phyloP scores from a whole-genome alignment of 768 basidiomycete genomes.

The Mycena vulgaris region DNA sequence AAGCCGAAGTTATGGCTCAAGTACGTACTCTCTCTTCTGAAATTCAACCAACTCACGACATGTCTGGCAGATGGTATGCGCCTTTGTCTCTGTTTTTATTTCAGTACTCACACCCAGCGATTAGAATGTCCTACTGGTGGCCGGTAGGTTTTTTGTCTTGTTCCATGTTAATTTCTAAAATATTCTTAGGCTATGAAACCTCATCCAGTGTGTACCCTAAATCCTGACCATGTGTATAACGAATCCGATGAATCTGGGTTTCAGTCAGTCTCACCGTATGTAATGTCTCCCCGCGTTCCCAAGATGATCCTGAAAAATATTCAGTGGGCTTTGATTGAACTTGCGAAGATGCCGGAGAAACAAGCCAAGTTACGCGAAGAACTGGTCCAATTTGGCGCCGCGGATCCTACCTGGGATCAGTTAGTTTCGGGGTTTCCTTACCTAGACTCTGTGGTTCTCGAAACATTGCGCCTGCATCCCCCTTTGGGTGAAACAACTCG shows the following conservation, averaged over 20 bases:
- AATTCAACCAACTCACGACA: background rate
- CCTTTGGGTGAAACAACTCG: conserved; percentile 50
- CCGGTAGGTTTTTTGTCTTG: conserved; percentile 10
- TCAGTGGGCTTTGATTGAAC: conserved; percentile 56
- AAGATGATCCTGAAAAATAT: background rate
- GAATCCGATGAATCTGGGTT: background rate
- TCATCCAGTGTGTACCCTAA: conserved; percentile 50
- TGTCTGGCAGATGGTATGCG: background rate
- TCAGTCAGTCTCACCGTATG: conserved; percentile 44
- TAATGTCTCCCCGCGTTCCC: background rate
- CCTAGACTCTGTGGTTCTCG: conserved; percentile 59
- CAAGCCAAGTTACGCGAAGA: conserved; percentile 53
- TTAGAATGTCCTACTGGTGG: conserved; percentile 55
- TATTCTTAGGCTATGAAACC: conserved; percentile 56
- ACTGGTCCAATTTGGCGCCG: conserved; percentile 38
- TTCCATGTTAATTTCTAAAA: background rate
- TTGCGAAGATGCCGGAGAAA: conserved; percentile 47
- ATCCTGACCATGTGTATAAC: background rate
- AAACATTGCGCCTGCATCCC: conserved; percentile 57
- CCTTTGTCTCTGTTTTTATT: background rate
- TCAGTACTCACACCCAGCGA: background rate
- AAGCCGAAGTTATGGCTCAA: conserved; percentile 49
- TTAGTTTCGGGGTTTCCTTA: conserved; percentile 52
- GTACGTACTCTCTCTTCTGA: conserved; percentile 28
- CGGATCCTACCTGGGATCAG: conserved; percentile 58